These are phyloP conservation scores for Candida pseudoglaebosa DNA, from an alignment of 805 yeast genomes.

Conservation along the genomic window DNA sequence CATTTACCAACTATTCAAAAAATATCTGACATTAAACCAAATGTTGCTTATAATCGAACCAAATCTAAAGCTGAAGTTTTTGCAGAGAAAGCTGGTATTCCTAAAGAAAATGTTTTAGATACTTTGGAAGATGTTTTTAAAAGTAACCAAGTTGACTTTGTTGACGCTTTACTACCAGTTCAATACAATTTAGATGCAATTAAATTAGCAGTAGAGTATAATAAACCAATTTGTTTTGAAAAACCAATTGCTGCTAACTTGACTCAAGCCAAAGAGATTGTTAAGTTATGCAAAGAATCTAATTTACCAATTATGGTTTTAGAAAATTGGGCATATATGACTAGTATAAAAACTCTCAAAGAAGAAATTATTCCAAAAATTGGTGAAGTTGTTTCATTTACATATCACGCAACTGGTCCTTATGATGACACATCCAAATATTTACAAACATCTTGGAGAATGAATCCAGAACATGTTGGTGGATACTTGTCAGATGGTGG, in stretches of 20 bases:
- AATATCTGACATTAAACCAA: constrained; percentile 50
- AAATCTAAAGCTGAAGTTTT: constrained; percentile 76
- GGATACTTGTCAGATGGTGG: constrained; percentile 94
- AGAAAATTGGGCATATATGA: constrained; percentile 82
- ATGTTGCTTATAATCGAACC: constrained; percentile 81
- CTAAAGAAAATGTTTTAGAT: constrained; percentile 50
- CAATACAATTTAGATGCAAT: constrained; percentile 71
- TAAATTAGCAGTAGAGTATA: constrained; percentile 62
- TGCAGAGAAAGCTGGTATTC: constrained; percentile 58
- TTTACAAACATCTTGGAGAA: constrained; percentile 78
- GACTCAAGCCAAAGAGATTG: constrained; percentile 77
- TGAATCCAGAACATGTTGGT: constrained; percentile 86
- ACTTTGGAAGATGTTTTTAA: constrained; percentile 59
- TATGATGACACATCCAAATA: constrained; percentile 60
- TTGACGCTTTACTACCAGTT: constrained; percentile 89
- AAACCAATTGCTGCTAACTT: constrained; percentile 90
- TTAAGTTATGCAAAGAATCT: constrained; percentile 55
- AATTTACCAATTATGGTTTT: constrained; percentile 69
- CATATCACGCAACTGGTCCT: constrained; percentile 71
- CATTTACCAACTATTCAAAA: constrained; percentile 73
- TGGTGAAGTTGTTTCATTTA: constrained; percentile 68
- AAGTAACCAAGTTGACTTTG: constrained; percentile 65
- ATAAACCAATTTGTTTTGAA: constrained; percentile 79
- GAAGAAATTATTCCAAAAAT: constrained; percentile 57
- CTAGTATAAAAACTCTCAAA: constrained; percentile 52